These are phyloP conservation scores for Phylloporus rhodoxanthus DNA, from an alignment of 768 basidiomycete genomes.

Conservation along the genomic window DNA sequence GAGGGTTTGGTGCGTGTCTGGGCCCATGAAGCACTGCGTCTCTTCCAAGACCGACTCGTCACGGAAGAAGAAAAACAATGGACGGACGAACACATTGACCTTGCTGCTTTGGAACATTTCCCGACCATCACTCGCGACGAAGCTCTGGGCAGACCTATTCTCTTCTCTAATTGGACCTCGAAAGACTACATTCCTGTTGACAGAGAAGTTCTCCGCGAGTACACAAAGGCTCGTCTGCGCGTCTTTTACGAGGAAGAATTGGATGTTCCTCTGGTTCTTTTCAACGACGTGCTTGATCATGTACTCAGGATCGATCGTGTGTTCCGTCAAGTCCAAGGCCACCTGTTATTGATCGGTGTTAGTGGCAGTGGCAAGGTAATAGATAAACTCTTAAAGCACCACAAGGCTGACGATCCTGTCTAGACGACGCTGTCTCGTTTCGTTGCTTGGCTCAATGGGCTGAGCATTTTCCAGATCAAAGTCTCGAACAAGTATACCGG, in stretches of 20 bases:
- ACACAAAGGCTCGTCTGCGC: constrained; percentile 90
- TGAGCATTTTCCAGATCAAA: constrained; percentile 99
- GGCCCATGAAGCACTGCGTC: constrained; percentile 95
- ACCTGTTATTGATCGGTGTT: constrained; percentile 93
- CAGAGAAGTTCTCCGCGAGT: constrained; percentile 87
- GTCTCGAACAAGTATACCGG: constrained; percentile 99
- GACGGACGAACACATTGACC: constrained; percentile 92
- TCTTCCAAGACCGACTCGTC: constrained; percentile 97
- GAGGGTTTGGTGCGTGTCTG: constrained; percentile 95
- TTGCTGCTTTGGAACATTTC: constrained; percentile 82
- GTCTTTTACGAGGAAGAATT: constrained; percentile 99
- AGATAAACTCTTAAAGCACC: background rate
- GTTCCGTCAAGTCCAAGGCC: constrained; percentile 97
- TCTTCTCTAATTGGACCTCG: constrained; percentile 99
- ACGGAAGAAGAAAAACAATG: constrained; percentile 87
- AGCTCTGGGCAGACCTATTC: constrained; percentile 80
- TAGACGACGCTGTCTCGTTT: constrained; percentile 97
- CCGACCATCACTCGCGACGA: constrained; percentile 86
- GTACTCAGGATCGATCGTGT: constrained; percentile 97
- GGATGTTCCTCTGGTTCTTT: constrained; percentile 94
- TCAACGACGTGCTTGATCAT: constrained; percentile 98
- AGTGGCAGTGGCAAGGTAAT: constrained; percentile 96
- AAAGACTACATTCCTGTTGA: constrained; percentile 95
- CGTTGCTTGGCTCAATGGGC: constrained; percentile 99
- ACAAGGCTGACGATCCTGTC: constrained; percentile 9